Percentiles rank a stretch among this genome's conserved stretches.
Evolutionary conservation across 1,284 basidiomycete species (phyloP).

Genomic region (Somion occarium): DNA sequence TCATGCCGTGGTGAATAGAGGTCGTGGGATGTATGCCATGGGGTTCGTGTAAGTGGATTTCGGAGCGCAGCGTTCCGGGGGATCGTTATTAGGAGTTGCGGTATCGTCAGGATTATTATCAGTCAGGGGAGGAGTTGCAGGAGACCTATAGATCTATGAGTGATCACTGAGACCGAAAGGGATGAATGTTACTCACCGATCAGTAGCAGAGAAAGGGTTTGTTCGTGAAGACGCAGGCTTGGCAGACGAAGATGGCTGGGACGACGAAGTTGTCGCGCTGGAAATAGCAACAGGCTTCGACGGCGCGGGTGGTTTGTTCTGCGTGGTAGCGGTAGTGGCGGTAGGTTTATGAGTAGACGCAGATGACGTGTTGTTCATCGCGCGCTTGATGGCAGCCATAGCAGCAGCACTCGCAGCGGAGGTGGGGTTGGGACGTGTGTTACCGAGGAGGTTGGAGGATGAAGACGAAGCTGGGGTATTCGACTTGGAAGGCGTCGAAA

Average conservation of each 20-base stretch:
- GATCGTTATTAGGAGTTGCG: slow-evolving; percentile 17
- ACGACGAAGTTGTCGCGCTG: background rate
- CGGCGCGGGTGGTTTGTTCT: slow-evolving; percentile 4
- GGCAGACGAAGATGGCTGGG: slow-evolving; percentile 7
- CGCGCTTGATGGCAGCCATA: slow-evolving; percentile 40
- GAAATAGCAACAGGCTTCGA: slow-evolving; percentile 3
- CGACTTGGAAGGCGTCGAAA: slow-evolving; percentile 20
- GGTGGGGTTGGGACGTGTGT: slow-evolving; percentile 18
- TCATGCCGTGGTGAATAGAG: slow-evolving; percentile 62
- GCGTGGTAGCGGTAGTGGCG: background rate
- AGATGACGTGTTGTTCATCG: slow-evolving; percentile 18
- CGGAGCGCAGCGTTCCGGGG: slow-evolving; percentile 21
- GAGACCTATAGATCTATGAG: slow-evolving; percentile 60
- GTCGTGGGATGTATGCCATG: slow-evolving; percentile 54
- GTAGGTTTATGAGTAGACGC: slow-evolving; percentile 8
- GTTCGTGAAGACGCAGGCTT: slow-evolving; percentile 19
- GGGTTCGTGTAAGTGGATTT: slow-evolving; percentile 25
- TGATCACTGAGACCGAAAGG: slow-evolving; percentile 42
- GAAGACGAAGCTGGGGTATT: slow-evolving; percentile 13
- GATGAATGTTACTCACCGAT: slow-evolving; percentile 52
- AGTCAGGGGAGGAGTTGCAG: slow-evolving; percentile 20
- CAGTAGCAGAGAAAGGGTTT: slow-evolving; percentile 60
- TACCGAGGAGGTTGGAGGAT: slow-evolving; percentile 4
- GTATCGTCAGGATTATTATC: slow-evolving; percentile 13
- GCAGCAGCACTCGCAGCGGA: slow-evolving; percentile 37